Base-by-base conservation (phyloP, 2,329 filamentous ascomycete genomes). In the Aureobasidium pullulans region DNA sequence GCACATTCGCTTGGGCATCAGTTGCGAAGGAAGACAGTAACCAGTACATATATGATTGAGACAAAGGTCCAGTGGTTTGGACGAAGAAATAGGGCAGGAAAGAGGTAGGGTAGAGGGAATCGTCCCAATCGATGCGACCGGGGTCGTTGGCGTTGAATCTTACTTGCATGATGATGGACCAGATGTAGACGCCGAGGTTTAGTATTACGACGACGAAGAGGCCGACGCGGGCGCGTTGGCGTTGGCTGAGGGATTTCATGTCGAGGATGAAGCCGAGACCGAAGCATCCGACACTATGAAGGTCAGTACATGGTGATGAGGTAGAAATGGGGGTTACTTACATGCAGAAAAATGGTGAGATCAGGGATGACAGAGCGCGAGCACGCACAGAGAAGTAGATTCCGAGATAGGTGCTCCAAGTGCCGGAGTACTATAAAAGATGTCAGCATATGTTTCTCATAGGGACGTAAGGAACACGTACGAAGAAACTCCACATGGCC, bases 241-340 rank as follows among this genome's bases (percentile, higher is more conserved):
- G 68, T 64, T 82, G 64, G 81, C 88, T 8, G 76, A 83, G 63
- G 84, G 87, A 29, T 73, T 95, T 58, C 83, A 88, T 66, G 73
- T 77, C 59, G 86, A 84, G 76, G 80, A 94, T 74, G 60, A 78
- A 79, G 1, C 77, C 76, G 4, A 79, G 73, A 43, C 75, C 77
- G 56, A 79, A 79, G 63, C 76, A 79, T 19, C 77, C 77, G 37
- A 79, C 57, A 39, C 56, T 67, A 29, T 68, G 11, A 76, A 11
- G 47, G 76, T 75, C 3, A 77, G 71, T 43, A 67, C 0, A 75
- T 76, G 6, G 6, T 28, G 29, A 37, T 0, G 31, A 29, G 0
- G 13, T 5, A 47, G 5, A 16, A 13, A 6, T 23, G 10, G 7
- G 1, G 5, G n/a, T 6, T 40, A 50, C 56, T 34, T 16, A 59